Evolutionary conservation across 2,329 filamentous ascomycete species (phyloP).

Genomic region (Cordyceps cicadae): DNA sequence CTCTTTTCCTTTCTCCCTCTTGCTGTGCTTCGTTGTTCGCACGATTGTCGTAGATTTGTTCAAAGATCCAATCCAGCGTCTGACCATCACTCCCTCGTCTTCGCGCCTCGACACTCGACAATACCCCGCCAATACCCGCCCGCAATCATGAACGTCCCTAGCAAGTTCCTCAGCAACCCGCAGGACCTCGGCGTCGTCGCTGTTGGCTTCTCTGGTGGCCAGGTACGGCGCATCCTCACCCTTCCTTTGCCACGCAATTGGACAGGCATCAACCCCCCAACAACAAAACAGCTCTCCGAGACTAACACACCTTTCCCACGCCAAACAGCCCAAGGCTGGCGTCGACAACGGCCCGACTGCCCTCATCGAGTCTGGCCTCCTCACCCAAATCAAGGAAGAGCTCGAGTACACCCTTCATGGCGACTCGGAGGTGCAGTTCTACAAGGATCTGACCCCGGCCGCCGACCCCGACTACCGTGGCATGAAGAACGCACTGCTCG

Average conservation of each 20-base stretch:
- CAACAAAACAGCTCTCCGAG: background rate
- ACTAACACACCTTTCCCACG: constrained; percentile 11
- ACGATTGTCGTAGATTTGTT: background rate
- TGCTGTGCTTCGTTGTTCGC: background rate
- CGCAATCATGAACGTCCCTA: constrained; percentile 41
- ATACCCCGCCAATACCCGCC: background rate
- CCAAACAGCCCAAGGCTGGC: constrained; percentile 73
- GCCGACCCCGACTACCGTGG: constrained; percentile 71
- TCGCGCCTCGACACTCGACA: background rate
- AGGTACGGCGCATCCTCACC: constrained; percentile 49
- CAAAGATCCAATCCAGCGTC: background rate
- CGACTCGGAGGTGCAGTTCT: constrained; percentile 74
- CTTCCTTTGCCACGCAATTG: background rate
- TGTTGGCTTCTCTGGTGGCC: constrained; percentile 92
- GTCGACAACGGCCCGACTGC: constrained; percentile 87
- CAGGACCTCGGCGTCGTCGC: constrained; percentile 85
- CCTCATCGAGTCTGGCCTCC: constrained; percentile 79
- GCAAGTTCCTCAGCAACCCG: constrained; percentile 71
- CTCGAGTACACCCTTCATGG: constrained; percentile 83
- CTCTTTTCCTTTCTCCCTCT: background rate
- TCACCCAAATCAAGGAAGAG: constrained; percentile 73
- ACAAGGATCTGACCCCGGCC: constrained; percentile 63
- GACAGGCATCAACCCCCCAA: background rate
- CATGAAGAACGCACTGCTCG: constrained; percentile 90
- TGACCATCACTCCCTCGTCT: background rate